Evolutionary conservation across 768 basidiomycete species (phyloP), one percentile per base, ranked within the genome.

Genomic region (Lepiota brunneoincarnata): DNA sequence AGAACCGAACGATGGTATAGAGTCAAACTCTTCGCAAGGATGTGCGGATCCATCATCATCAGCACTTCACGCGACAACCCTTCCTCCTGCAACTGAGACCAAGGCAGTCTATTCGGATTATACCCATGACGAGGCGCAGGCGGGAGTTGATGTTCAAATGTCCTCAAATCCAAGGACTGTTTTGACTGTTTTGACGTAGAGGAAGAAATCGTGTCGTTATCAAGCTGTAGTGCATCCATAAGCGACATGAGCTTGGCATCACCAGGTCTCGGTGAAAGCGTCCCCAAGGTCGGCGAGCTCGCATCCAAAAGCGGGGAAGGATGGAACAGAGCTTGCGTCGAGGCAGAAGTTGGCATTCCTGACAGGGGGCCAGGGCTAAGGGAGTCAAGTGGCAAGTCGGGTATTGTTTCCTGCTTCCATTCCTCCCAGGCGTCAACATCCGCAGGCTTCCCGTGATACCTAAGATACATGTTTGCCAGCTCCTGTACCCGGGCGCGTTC

Each of bases 31-130:
- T 73, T 72, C 1, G 88, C 84, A 20, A 92, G 65, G 15, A 84
- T 57, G 48, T 77, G 72, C 4, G 80, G 77, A 58, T 90, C 87
- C n/a, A 89, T 69, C 15, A 74, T 62, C 11, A 86, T 74, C 42
- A 93, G 74, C 6, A 87, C 72, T 23, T 87, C 85, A 15, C 83
- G 74, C 11, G 87, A 83, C 11, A 93, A 73, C 0, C 89, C 89
- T 56, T 86, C 85, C 41, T 76, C 75, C 10, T 83, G 75, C 11
- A 91, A 72, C 17, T 75, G 72, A 1, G 69, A 61, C 76, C 83
- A 84, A 2, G 85, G 72, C 28, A 72, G 72, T 15, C 62, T 62
- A 40, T 38, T 62, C n/a, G 36, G 39, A 26, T 31, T 31, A 31
- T 26, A 59, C 18, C 5, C 55, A 44, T 24, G 47, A 49, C 28